phyloP scores from a whole-genome alignment of 2,329 filamentous ascomycete genomes.

The Fusarium protoensiforme region DNA sequence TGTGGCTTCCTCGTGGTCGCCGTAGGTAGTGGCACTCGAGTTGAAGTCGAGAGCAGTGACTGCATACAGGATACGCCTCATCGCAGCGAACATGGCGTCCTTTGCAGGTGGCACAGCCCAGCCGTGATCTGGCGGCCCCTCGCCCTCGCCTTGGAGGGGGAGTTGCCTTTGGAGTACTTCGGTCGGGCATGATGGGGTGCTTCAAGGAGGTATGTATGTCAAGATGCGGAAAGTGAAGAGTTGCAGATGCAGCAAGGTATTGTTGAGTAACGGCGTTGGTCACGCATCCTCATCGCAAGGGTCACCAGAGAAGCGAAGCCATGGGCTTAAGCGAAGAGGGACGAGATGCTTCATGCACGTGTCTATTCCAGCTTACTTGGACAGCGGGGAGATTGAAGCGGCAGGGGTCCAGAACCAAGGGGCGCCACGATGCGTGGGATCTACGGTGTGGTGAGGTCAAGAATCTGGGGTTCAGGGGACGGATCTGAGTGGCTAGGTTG shows the following conservation, averaged over 20 bases:
- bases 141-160: neutral
- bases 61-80: slow-evolving; percentile 8
- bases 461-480: neutral
- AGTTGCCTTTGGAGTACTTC: neutral
- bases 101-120: slow-evolving; percentile 15
- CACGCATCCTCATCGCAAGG: neutral
- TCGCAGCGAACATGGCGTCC: slow-evolving; percentile 15
- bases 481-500: neutral
- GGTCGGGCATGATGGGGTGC: neutral
- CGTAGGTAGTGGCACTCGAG: slow-evolving; percentile 3
- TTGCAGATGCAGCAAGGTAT: neutral
- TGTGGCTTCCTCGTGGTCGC: neutral
- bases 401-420: neutral
- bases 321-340: neutral
- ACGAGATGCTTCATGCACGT: neutral
- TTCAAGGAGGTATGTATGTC: neutral
- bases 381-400: neutral
- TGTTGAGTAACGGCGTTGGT: neutral
- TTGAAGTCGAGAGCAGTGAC: slow-evolving; percentile 10
- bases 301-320: neutral
- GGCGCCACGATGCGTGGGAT: neutral
- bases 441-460: neutral
- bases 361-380: neutral
- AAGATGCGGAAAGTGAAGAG: neutral
- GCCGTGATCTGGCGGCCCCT: slow-evolving; percentile 1